Percentiles rank a stretch among this genome's conserved stretches.
These are phyloP conservation scores for Alternaria novae-zelandiae DNA, from an alignment of 2,329 filamentous ascomycete genomes.

Conservation along the genomic window DNA sequence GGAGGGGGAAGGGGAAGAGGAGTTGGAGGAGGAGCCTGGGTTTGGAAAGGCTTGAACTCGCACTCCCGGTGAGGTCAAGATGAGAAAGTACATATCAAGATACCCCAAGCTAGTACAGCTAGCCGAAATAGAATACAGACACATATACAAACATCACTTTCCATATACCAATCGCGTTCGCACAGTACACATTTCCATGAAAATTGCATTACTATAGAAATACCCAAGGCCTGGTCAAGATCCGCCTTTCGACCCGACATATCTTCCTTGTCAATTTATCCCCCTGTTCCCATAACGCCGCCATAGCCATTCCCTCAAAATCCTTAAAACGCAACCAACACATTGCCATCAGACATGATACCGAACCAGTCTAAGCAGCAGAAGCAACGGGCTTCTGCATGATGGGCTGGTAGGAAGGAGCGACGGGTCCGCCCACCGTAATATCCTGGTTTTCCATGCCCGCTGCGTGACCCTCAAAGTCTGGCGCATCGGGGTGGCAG, in stretches of 20 bases:
- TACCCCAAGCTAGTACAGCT: background rate
- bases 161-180: background rate
- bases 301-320: background rate
- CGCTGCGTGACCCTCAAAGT: constrained; percentile 41
- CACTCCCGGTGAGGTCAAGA: background rate
- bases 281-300: background rate
- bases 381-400: constrained; percentile 38
- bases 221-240: background rate
- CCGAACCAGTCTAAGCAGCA: constrained; percentile 26
- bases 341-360: background rate
- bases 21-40: constrained; percentile 30
- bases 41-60: constrained; percentile 38
- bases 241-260: background rate
- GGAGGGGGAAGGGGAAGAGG: constrained; percentile 14
- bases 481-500: constrained; percentile 60
- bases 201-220: background rate
- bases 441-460: constrained; percentile 38
- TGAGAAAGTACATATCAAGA: background rate
- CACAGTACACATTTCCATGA: background rate
- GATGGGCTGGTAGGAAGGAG: constrained; percentile 43
- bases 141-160: background rate
- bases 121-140: background rate
- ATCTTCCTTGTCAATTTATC: background rate
- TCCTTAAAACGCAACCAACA: constrained; percentile 1
- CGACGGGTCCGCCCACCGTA: constrained; percentile 35